Base-by-base conservation (phyloP, 208 protist species). In the Leishmania martiniquensis region DNA sequence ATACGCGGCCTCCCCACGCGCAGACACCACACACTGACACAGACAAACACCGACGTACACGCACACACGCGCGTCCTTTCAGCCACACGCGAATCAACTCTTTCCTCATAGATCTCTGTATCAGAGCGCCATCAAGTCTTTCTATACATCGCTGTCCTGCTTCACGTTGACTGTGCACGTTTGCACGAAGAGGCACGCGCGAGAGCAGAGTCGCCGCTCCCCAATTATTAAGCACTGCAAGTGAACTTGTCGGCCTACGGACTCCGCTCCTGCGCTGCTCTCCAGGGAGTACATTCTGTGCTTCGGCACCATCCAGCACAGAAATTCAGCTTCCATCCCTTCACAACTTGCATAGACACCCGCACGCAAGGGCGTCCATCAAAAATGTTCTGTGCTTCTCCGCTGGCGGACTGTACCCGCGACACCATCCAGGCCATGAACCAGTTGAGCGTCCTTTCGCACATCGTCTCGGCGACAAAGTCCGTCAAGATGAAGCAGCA, bases 391-490 rank as follows among this genome's bases (percentile, higher is more conserved):
- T 39, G 37, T 42, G 49, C 52, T 25, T 77, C 45, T 47, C 87
- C 88, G 22, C 84, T 95, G 42, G 44, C 83, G 20, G 91, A 95
- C 80, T 95, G 91, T 80, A 93, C 89, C 47, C 67, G 84, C 29
- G 89, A 86, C 68, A 85, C 68, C 44, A 78, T 91, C 29, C 91
- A 95, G 80, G 80, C 87, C 47, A 83, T 84, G 73, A 95, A 95
- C 75, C 80, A 78, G 54, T 42, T 72, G 68, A 29, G 55, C 47
- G 87, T 72, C 37, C 65, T 78, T 29, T 57, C 22, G 49, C 73
- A 73, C 32, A 32, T 60, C 52, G 59, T 72, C 45, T 69, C 76
- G 25, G 76, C 71, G 65, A 75, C 55, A 44, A 72, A 77, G 32
- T 44, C 70, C 17, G 63, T 52, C 20, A 87, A 77, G 69, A 68